A percentile compares a stretch with the other conserved stretches of the same genome.
Evolutionary conservation across 2,329 filamentous ascomycete species (phyloP).

Genomic region (Cylindrodendrum hubeiense): DNA sequence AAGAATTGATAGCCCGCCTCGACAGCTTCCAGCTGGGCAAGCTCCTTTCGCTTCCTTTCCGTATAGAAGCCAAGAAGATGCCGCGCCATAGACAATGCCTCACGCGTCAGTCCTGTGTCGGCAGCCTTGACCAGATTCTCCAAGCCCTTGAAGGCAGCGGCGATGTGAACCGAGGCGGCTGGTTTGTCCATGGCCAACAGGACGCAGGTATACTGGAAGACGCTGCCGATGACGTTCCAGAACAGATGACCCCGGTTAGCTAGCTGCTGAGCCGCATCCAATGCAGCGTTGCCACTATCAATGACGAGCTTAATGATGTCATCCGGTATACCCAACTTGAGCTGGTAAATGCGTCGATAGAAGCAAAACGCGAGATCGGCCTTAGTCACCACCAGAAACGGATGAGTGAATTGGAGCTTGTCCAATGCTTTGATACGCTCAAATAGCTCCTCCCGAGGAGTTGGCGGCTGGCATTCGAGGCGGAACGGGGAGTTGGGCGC

Average conservation of each 20-base stretch:
- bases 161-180: slow-evolving; percentile 22
- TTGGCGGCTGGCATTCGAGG: slow-evolving; percentile 24
- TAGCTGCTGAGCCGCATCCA: slow-evolving; percentile 31
- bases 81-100: slow-evolving; percentile 36
- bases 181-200: slow-evolving; percentile 38
- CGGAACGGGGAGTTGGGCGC: slow-evolving; percentile 35
- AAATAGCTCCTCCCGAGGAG: slow-evolving; percentile 31
- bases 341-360: slow-evolving; percentile 40
- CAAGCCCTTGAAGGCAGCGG: slow-evolving; percentile 31
- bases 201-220: slow-evolving; percentile 40
- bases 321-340: slow-evolving; percentile 30
- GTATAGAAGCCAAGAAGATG: slow-evolving; percentile 32
- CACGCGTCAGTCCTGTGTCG: slow-evolving; percentile 35
- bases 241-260: slow-evolving; percentile 34
- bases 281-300: slow-evolving; percentile 30
- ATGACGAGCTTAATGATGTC: slow-evolving; percentile 33
- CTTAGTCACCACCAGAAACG: slow-evolving; percentile 37
- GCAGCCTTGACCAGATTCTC: slow-evolving; percentile 31
- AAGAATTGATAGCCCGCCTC: slow-evolving; percentile 26
- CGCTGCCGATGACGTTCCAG: slow-evolving; percentile 41
- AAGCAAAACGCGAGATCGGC: slow-evolving; percentile 41
- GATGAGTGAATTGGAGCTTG: slow-evolving; percentile 24
- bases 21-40: slow-evolving; percentile 35
- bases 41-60: slow-evolving; percentile 35
- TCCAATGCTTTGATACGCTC: slow-evolving; percentile 31